A percentile compares a stretch with the other conserved stretches of the same genome.
Evolutionary conservation across 805 yeast genomes (phyloP).

Genomic region (Candida anglica): DNA sequence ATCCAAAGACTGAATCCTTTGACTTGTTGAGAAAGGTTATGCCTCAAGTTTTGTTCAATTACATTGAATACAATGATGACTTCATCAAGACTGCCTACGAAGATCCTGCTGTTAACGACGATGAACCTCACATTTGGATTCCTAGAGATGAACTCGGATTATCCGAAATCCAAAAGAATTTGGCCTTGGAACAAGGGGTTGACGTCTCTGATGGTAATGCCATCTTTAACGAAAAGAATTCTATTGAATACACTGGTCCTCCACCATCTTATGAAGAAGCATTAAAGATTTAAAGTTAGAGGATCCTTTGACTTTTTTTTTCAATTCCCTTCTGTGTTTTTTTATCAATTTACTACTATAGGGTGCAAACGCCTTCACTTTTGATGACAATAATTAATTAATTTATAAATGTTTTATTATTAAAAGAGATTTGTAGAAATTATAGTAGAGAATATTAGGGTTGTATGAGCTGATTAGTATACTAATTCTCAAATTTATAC

Average conservation of each 20-base stretch:
- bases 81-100: constrained; percentile 43
- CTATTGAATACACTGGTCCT: constrained; percentile 49
- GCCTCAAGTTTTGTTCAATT: constrained; percentile 40
- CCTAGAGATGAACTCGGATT: constrained; percentile 67
- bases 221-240: constrained; percentile 53
- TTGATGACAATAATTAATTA: no score
- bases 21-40: constrained; percentile 38
- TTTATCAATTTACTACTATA: no score
- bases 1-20: constrained; percentile 47
- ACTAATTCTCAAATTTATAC: no score
- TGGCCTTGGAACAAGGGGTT: constrained; percentile 52
- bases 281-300: constrained; percentile 28
- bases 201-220: constrained; percentile 58
- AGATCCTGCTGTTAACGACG: constrained; percentile 55
- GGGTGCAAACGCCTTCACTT: no score
- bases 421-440: no score
- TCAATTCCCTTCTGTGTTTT: no score
- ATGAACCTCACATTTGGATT: constrained; percentile 66
- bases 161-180: constrained; percentile 52
- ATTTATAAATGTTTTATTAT: no score
- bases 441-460: no score
- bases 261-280: constrained; percentile 68
- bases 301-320: no score
- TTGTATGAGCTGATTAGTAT: no score
- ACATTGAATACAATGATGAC: constrained; percentile 37